Evolutionary conservation across 345 rosid species (phyloP), one percentile per base, ranked within the genome.

Genomic region (Noccaea bulbosa): DNA sequence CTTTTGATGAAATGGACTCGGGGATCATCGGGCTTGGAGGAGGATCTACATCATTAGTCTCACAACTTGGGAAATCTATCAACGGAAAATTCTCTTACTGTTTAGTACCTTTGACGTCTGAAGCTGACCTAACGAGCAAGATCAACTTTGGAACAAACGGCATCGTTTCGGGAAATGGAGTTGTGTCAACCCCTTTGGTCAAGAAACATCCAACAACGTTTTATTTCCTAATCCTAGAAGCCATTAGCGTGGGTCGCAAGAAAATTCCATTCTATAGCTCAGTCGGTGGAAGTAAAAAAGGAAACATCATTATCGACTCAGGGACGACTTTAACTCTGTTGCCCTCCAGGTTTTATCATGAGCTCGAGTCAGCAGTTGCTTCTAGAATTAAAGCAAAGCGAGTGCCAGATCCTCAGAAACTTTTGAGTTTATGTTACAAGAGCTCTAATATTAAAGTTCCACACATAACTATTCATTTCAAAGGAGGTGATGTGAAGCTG

Each of bases 281-380:
- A 1, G 11, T 8, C 4, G 9, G 5, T 38, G 77, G 72, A 62
- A 8, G 43, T 0, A 5, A 22, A 2, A 68, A 73, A 24, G 86
- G 84, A 6, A 81, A 84, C 60, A 83, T 80, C 3, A 70, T 85
- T 46, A 72, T 84, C 4, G 93, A 88, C 39, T 85, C 87, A 0
- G 87, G 93, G 3, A 83, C 85, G 0, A 85, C 90, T 6, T 53
- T 78, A 32, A 88, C 88, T 2, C 1, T 84, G 2, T 43, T 81
- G 0, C 88, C 87, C 0, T 5, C 16, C 0, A 44, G 27, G 3
- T 70, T 75, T 27, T 69, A 65, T 44, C 8, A 55, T 5, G n/a
- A 73, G 33, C 5, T 85, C 45, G 54, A 35, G n/a, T 7, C 78
- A 9, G 77, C 75, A 2, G 77, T 80, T 1, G 57, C 74, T 0